Evolutionary conservation across 1,139 yeast species (phyloP), one percentile per base, ranked within the genome.

Genomic region (Candida pseudoviswanathii): DNA sequence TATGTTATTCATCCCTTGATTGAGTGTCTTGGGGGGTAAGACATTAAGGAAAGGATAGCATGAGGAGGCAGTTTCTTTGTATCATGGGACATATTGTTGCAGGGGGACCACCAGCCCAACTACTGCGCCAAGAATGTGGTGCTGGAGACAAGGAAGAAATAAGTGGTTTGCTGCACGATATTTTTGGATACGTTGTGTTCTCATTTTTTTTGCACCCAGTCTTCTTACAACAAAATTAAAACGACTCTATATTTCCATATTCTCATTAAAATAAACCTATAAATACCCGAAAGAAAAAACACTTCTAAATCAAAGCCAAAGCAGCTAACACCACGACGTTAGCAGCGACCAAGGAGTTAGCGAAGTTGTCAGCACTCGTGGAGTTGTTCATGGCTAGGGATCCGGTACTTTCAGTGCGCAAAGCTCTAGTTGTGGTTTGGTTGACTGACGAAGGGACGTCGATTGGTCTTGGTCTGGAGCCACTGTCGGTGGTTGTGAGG

Each of bases 231-330:
- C 9, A 27, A 7, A 33, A 21, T 7, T n/a, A 11, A 6, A 7
- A 33, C 2, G 9, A 33, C 4, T 4, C 21, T 33, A 16, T 21
- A 16, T 11, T 16, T 33, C 21, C 21, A 16, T 33, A 31, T 32
- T 32, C 3, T 33, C 21, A 11, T n/a, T 21, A 5, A 6, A 33
- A 11, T 33, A n/a, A 33, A 33, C 37, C 37, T 33, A 33, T 33
- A 33, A 4, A 37, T 43, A 30, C 38, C 9, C 8, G 8, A 29
- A 16, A 36, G 30, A 8, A 10, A 29, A 16, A 36, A 16, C 7
- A 10, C 4, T 16, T 41, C 37, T 46, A 46, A 36, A 46, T 36
- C 41, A 46, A 41, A 30, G 45, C 48, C 16, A 44, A 39, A 30
- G 47, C 47, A 38, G 43, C 47, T 11, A 44, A 38, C 6, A 38